Percentiles rank a stretch among this genome's conserved stretches.
Conservation (phyloP, 192 early-diverging fungal genomes). For the Martensiomyces pterosporus region DNA sequence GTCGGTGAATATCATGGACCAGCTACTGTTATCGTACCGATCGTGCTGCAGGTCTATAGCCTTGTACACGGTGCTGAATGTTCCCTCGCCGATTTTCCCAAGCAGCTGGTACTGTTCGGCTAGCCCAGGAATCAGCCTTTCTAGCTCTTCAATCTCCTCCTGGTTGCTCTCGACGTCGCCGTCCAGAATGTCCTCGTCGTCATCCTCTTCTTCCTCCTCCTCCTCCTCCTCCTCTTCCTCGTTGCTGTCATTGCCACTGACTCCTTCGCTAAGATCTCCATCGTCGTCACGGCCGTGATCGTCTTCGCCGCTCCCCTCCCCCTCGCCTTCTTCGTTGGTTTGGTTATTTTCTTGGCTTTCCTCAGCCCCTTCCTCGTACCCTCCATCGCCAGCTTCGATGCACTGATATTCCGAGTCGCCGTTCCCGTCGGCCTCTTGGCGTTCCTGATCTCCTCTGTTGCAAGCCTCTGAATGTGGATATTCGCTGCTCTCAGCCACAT, state of each 20-base stretch:
- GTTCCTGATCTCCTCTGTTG: no score
- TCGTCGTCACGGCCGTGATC: neutral
- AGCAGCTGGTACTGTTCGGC: slow-evolving; percentile 61
- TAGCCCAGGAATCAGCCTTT: slow-evolving; percentile 54
- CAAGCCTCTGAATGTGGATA: no score
- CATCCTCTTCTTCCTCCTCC: slow-evolving; percentile 5
- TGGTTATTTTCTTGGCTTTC: neutral
- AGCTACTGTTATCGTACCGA: slow-evolving; percentile 64
- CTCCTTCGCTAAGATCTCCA: neutral
- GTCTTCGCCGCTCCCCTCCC: neutral
- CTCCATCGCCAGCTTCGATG: no score
- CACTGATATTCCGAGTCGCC: no score
- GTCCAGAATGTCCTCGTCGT: slow-evolving; percentile 10
- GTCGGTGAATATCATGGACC: slow-evolving; percentile 51
- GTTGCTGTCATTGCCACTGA: slow-evolving; percentile 1
- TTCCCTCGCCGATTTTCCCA: slow-evolving; percentile 84
- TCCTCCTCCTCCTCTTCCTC: slow-evolving; percentile 5
- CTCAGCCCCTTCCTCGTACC: neutral
- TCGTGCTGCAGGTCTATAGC: slow-evolving; percentile 74
- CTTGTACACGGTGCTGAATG: slow-evolving; percentile 90
- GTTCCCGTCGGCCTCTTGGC: no score
- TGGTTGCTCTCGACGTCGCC: slow-evolving; percentile 26
- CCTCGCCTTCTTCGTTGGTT: neutral
- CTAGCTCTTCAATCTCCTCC: slow-evolving; percentile 64
- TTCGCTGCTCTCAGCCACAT: no score